A percentile compares a stretch with the other conserved stretches of the same genome.
phyloP scores from a whole-genome alignment of 2,329 filamentous ascomycete species.

The Neopestalotiopsis sp. region DNA sequence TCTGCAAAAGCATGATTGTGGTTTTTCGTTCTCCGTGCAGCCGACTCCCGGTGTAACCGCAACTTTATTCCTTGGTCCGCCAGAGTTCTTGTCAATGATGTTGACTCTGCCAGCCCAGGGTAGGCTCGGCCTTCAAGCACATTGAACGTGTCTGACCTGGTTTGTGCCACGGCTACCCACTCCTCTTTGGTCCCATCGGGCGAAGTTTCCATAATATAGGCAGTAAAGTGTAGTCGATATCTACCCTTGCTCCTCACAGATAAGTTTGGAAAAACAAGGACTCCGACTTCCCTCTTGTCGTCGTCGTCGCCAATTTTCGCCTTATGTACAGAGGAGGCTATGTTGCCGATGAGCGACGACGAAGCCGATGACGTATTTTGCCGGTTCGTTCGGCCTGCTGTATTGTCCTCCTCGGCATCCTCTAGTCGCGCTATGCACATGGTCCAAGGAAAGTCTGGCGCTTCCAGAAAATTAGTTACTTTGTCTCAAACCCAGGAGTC shows the following conservation, averaged over 20 bases:
- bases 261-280: neutral
- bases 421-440: neutral
- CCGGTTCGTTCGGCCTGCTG: neutral
- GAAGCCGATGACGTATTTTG: neutral
- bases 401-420: neutral
- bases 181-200: neutral
- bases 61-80: neutral
- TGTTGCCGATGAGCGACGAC: neutral
- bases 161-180: neutral
- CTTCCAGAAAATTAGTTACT: neutral
- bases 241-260: neutral
- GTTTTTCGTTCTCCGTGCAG: neutral
- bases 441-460: neutral
- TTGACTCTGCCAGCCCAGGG: neutral
- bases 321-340: neutral
- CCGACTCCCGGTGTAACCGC: neutral
- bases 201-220: neutral
- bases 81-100: neutral
- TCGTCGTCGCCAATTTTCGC: neutral
- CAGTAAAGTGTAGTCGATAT: neutral
- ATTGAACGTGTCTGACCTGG: neutral
- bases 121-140: neutral
- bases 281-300: neutral
- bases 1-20: neutral
- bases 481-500: neutral